Base-by-base conservation (phyloP, 441 rosid species). In the Adansonia rubrostipa region DNA sequence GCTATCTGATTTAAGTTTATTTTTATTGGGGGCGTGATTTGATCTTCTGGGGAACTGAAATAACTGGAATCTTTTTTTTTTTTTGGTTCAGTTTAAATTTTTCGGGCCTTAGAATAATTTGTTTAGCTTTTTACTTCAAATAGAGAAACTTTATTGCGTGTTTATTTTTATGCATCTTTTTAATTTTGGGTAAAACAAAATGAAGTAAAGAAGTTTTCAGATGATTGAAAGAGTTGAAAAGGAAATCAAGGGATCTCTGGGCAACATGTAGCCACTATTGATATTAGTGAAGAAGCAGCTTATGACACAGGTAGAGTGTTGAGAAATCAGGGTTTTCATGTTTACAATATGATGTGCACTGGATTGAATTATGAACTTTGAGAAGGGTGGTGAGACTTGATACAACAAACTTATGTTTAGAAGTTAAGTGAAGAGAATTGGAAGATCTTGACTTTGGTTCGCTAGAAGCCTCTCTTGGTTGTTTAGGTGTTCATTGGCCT, bases 21-120 rank as follows among this genome's bases (percentile, higher is more conserved):
- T 10, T 66, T 36, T 19, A 19, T 40, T 6, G 75, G 48, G 33
- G 56, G 15, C 7, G 47, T 63, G 60, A 63, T 48, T 75, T 62
- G 56, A 75, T 75, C 48, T 75, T 75, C 71, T 33, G 19, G 60
- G 71, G 61, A 63, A 48, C 78, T 13, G 48, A 22, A 71, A 71
- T 71, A 54, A 53, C 50, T 54, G 24, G 63, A 33, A 56, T 8
- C 9, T 14, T n/a, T 4, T 53, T 28, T 40, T 40, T 40, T 40
- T 42, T 50, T 3, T 15, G 56, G 47, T 44, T 6, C 9, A 44
- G 47, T 44, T 69, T 54, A 2, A 54, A 10, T 36, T 36, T 36
- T 54, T 33, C 17, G 40, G 36, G 9, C 22, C 64, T 36, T 10
- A 10, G 10, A 36, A 5, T n/a, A 51, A 54, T 36, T 72, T 72